Conservation (phyloP, 208 protist species). For the Naegleria fowleri region DNA sequence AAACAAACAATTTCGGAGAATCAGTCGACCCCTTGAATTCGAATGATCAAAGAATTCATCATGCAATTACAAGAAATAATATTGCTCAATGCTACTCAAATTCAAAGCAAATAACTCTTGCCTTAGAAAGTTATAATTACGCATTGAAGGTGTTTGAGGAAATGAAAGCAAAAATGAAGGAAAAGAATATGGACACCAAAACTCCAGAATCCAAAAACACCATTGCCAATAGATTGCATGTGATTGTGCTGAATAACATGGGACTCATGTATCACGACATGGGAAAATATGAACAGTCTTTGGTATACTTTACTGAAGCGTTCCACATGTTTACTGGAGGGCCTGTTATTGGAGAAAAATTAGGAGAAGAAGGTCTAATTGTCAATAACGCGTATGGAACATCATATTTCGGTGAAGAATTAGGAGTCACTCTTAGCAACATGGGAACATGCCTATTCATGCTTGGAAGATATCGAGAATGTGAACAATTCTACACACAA, state of each 20-base stretch:
- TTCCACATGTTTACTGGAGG: not conserved
- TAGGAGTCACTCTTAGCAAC: not conserved
- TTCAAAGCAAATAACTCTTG: not conserved
- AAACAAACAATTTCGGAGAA: not conserved
- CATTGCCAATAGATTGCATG: not conserved
- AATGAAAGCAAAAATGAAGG: not conserved
- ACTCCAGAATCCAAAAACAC: not conserved
- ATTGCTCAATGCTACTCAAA: constrained; percentile 4
- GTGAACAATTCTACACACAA: not conserved
- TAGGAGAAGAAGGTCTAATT: not conserved
- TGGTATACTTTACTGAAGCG: not conserved
- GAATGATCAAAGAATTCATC: not conserved
- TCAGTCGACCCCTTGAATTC: not conserved
- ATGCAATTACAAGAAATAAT: not conserved
- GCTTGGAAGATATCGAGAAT: not conserved
- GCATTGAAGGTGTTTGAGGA: not conserved
- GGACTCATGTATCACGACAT: not conserved
- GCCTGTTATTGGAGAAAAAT: not conserved
- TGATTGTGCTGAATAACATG: constrained; percentile 14
- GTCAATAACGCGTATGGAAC: not conserved
- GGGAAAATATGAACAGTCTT: not conserved
- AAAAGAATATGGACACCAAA: not conserved
- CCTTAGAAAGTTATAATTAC: not conserved
- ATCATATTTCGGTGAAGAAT: not conserved
- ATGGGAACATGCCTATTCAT: not conserved